Percentiles rank a stretch among this genome's conserved stretches.
phyloP scores from a whole-genome alignment of 495 filamentous ascomycete species.

The Rhypophila decipiens region DNA sequence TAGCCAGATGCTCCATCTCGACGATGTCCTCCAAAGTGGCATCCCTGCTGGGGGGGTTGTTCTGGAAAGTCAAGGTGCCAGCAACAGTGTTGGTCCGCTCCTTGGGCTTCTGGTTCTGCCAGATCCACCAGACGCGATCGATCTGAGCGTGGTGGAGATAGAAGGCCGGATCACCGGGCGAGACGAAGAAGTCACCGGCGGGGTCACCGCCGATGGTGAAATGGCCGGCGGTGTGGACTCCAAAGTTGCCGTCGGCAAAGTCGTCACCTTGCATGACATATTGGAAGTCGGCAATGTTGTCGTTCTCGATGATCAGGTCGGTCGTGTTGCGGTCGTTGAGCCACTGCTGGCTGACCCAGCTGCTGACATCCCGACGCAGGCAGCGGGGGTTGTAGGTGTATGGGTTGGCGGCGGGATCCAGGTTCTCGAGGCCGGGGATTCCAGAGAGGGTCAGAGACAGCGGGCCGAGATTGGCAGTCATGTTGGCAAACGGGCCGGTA shows the following conservation, averaged over 20 bases:
- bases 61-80: constrained; percentile 19
- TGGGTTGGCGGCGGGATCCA: constrained; percentile 8
- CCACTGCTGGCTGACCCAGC: constrained; percentile 35
- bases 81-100: constrained; percentile 12
- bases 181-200: constrained; percentile 48
- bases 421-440: not conserved
- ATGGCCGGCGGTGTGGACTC: constrained; percentile 62
- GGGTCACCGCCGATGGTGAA: constrained; percentile 56
- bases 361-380: constrained; percentile 54
- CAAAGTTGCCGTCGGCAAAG: constrained; percentile 42
- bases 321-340: constrained; percentile 38
- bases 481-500: constrained; percentile 49
- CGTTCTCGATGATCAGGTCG: constrained; percentile 23
- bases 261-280: constrained; percentile 43
- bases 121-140: constrained; percentile 61
- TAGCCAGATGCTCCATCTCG: constrained; percentile 19
- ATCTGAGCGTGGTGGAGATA: constrained; percentile 62
- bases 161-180: constrained; percentile 60
- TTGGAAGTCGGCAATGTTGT: constrained; percentile 44
- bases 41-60: constrained; percentile 12
- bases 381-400: constrained; percentile 54
- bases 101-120: constrained; percentile 46
- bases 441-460: constrained; percentile 19
- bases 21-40: constrained; percentile 20
- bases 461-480: constrained; percentile 49